These are phyloP conservation scores for Suhomyces taliae DNA, from an alignment of 1,139 yeast genomes.

Conservation along the genomic window DNA sequence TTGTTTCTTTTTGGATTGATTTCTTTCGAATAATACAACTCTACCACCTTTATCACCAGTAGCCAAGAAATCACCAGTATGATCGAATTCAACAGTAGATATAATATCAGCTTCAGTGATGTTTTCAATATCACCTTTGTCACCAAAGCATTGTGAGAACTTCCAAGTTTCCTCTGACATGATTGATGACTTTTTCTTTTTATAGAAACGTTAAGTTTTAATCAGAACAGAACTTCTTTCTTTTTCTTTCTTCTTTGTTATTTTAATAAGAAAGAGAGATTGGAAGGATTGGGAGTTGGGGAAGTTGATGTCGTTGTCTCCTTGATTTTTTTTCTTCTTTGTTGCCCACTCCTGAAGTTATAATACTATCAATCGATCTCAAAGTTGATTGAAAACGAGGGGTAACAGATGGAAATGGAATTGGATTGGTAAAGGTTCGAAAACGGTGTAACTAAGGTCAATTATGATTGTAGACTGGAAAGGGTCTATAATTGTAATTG, in stretches of 20 bases:
- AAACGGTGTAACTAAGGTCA: too few species aligned
- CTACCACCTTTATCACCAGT: slow-evolving; percentile 99
- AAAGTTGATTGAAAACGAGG: too few species aligned
- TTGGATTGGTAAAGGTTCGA: neutral
- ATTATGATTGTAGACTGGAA: too few species aligned
- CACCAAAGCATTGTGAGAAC: slow-evolving; percentile 94
- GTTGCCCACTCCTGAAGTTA: neutral
- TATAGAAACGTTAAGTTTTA: too few species aligned
- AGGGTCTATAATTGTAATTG: neutral
- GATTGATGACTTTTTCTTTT: neutral
- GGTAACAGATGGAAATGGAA: neutral
- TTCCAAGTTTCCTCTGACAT: slow-evolving; percentile 49
- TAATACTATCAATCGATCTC: neutral
- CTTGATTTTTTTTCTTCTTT: neutral
- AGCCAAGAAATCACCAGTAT: slow-evolving; percentile 91
- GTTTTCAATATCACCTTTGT: slow-evolving; percentile 93
- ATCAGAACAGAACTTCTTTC: too few species aligned
- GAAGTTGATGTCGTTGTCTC: too few species aligned
- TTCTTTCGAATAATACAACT: slow-evolving; percentile 92
- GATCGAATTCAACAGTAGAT: slow-evolving; percentile 95
- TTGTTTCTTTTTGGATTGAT: slow-evolving; percentile 65
- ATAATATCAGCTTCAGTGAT: slow-evolving; percentile 98
- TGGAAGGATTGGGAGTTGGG: too few species aligned
- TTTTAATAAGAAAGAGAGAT: too few species aligned
- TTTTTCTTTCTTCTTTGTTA: too few species aligned